Conservation (phyloP, 2,329 filamentous ascomycete genomes). For the Exophiala sp. region DNA sequence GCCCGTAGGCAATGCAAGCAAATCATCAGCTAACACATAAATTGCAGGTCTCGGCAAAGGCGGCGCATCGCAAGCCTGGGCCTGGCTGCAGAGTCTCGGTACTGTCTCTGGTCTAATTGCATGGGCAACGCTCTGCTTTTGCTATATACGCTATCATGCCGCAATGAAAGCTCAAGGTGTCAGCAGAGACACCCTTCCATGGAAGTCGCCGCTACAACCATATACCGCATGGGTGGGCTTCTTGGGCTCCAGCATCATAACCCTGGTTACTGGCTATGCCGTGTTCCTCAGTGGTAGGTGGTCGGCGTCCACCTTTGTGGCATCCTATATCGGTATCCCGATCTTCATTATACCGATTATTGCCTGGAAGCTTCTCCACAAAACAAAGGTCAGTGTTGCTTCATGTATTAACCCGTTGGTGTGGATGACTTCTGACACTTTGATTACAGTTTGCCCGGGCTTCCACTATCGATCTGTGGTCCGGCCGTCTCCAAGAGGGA, state of each 20-base stretch:
- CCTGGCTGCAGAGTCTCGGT: constrained; percentile 74
- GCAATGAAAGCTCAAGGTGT: constrained; percentile 57
- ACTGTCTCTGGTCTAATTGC: constrained; percentile 71
- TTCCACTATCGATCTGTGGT: too few species aligned
- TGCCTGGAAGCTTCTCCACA: too few species aligned
- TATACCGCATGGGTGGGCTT: neutral
- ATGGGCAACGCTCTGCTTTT: constrained; percentile 45
- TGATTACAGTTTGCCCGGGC: too few species aligned
- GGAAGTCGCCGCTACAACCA: neutral
- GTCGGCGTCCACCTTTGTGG: neutral
- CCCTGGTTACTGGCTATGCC: neutral
- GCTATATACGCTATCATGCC: constrained; percentile 80
- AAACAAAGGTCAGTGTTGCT: too few species aligned
- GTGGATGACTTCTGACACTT: too few species aligned
- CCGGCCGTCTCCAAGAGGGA: too few species aligned
- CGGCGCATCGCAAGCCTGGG: constrained; percentile 54
- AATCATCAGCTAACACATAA: constrained; percentile 26
- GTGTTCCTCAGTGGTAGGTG: neutral
- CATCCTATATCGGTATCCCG: neutral
- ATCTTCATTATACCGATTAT: neutral
- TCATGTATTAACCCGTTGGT: too few species aligned
- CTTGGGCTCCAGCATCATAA: neutral
- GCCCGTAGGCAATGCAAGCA: too few species aligned
- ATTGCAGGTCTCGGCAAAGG: constrained; percentile 47
- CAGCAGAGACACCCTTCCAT: neutral